Evolutionary conservation across 495 filamentous ascomycete genomes (phyloP).

Genomic region (Mytilinidion resinicola): DNA sequence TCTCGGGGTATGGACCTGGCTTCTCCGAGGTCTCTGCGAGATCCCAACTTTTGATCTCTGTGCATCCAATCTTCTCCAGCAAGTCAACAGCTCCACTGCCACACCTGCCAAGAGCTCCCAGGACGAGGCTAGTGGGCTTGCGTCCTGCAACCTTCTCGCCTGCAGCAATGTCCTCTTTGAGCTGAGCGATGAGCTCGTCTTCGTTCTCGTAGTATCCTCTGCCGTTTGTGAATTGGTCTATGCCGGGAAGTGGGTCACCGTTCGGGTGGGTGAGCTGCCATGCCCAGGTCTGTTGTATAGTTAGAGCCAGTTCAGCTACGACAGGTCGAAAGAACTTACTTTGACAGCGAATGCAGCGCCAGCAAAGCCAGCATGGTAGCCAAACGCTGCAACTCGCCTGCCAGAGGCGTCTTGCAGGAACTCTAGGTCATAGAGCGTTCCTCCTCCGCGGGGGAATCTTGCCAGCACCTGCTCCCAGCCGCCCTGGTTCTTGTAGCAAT

Average conservation of each 20-base stretch:
- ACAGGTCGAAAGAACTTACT: background rate
- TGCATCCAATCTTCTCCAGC: constrained; percentile 67
- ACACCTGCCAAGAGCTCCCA: constrained; percentile 73
- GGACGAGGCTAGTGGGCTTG: constrained; percentile 51
- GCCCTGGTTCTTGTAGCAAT: constrained; percentile 80
- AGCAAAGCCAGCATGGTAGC: constrained; percentile 61
- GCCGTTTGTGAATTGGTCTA: constrained; percentile 44
- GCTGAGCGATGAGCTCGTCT: constrained; percentile 60
- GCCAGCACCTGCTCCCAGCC: constrained; percentile 79
- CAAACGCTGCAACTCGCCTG: constrained; percentile 66
- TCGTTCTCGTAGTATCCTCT: constrained; percentile 62
- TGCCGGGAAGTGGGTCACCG: constrained; percentile 56
- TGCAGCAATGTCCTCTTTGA: constrained; percentile 59
- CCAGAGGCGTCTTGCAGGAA: constrained; percentile 76
- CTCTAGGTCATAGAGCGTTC: constrained; percentile 82
- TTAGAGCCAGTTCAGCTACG: background rate
- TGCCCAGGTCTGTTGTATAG: constrained; percentile 63
- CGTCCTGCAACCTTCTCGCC: constrained; percentile 51
- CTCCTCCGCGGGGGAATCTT: constrained; percentile 75
- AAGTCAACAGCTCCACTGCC: constrained; percentile 79
- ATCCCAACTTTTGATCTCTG: constrained; percentile 84
- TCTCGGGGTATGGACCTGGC: constrained; percentile 82
- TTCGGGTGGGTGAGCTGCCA: constrained; percentile 70
- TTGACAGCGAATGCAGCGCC: constrained; percentile 26
- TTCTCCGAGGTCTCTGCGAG: constrained; percentile 75